Conservation (phyloP, 345 rosid species). For the Euphorbia lathyris region DNA sequence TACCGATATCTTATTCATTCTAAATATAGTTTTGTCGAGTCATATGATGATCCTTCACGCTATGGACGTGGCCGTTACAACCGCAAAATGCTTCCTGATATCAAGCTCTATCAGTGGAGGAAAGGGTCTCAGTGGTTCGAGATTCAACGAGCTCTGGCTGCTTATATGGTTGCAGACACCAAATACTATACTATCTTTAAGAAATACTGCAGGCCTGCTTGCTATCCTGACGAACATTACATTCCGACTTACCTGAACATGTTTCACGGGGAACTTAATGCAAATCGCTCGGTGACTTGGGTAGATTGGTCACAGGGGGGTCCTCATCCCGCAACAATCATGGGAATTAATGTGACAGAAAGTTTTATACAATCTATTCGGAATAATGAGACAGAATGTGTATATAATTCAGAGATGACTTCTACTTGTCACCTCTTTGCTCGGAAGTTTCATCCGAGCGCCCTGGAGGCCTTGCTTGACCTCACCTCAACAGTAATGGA, state of each 20-base stretch:
- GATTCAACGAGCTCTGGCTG: conserved; percentile 63
- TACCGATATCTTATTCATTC: conserved; percentile 74
- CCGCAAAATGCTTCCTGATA: conserved; percentile 78
- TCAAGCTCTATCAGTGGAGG: conserved; percentile 78
- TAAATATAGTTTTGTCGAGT: conserved; percentile 69
- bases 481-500: conserved; percentile 65
- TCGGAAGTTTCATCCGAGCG: conserved; percentile 74
- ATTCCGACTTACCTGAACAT: conserved; percentile 79
- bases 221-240: conserved; percentile 95
- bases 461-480: conserved; percentile 69
- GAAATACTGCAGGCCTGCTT: conserved; percentile 77
- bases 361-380: conserved; percentile 61
- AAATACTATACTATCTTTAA: conserved; percentile 65
- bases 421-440: conserved; percentile 81
- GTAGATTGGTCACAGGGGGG: conserved; percentile 91
- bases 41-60: conserved; percentile 85
- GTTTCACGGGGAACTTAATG: conserved; percentile 62
- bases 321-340: conserved; percentile 74
- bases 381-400: conserved; percentile 57
- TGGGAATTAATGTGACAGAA: conserved; percentile 52
- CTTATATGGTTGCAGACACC: conserved; percentile 58
- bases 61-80: conserved; percentile 92
- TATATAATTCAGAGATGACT: conserved; percentile 58
- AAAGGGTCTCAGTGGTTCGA: conserved; percentile 98
- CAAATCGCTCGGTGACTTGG: conserved; percentile 82